phyloP scores from a whole-genome alignment of 306 rosid species.

The Echinosophora koreensis region DNA sequence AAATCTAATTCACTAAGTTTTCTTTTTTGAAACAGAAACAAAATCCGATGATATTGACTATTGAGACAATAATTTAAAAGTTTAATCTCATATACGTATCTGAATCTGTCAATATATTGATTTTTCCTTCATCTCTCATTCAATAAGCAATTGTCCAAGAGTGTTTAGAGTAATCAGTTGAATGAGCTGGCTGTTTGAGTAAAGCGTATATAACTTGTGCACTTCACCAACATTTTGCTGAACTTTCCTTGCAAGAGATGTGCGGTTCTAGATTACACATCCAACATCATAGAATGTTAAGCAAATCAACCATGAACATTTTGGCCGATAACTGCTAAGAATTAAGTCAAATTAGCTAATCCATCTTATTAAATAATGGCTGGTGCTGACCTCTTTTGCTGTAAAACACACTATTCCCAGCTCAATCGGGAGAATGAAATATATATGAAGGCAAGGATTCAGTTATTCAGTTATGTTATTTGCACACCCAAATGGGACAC shows the following conservation, averaged over 20 bases:
- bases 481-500: too few relatives aligned
- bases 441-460: neutral
- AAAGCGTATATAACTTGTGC: slow-evolving; percentile 48
- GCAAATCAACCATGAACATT: slow-evolving; percentile 7
- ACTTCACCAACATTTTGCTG: slow-evolving; percentile 34
- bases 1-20: neutral
- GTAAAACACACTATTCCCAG: neutral
- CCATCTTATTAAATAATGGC: slow-evolving; percentile 1
- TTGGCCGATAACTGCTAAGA: neutral
- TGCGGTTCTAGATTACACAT: neutral
- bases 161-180: neutral
- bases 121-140: neutral
- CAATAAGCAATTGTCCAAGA: neutral
- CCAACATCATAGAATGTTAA: neutral
- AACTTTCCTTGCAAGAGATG: slow-evolving; percentile 51
- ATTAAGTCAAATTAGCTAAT: neutral
- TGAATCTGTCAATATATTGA: neutral
- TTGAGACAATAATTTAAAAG: neutral
- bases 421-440: neutral
- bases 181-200: slow-evolving; percentile 30
- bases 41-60: neutral
- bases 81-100: neutral
- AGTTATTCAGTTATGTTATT: too few relatives aligned
- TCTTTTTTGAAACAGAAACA: neutral
- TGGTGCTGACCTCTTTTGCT: too few relatives aligned